Evolutionary conservation across 2,329 filamentous ascomycete species (phyloP), one percentile per base, ranked within the genome.

Genomic region (Lasiodiplodia sp.): DNA sequence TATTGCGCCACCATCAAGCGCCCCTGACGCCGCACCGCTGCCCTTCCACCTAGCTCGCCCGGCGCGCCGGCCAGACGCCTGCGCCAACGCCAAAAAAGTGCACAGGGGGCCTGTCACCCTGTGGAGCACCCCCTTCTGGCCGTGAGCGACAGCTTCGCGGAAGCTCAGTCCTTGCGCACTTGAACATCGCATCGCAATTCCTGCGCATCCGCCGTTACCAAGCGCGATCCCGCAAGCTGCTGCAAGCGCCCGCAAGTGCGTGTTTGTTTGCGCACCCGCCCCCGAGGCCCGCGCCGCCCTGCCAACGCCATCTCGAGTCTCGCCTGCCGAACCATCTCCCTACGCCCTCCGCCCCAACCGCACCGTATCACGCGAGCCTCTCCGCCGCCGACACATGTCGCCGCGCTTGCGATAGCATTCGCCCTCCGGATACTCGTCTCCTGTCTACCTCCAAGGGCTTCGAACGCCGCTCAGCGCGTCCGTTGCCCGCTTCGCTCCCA

Each of bases 401-500:
- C 60, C 11, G 60, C 47, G 47, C 47, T 52, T 31, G 44, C 60
- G 44, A 64, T 64, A 64, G 60, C 60, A 51, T 14, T 31, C 25
- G 60, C 38, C 47, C 2, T 21, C 28, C 44, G 47, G 18, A 31
- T 31, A 25, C 18, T 31, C 28, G 16, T 51, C 28, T n/a, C 31
- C 34, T 34, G 37, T 25, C 56, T 52, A 16, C 6, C 55, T 25
- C 47, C 18, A 55, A 23, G 52, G 18, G 44, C 51, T 23, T 66
- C 63, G 63, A 23, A 31, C 60, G 60, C 47, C 60, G 31, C 37
- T 34, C 28, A 23, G 60, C 44, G 60, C 60, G 60, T 38, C 31
- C 47, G 60, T 52, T 47, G 60, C 60, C 60, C 60, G 37, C 31
- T 44, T 55, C 49, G 65, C 53, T 44, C 44, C 38, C 53, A 78